Conservation (phyloP, 495 filamentous ascomycete genomes). For the Hypoxylon perforatum region DNA sequence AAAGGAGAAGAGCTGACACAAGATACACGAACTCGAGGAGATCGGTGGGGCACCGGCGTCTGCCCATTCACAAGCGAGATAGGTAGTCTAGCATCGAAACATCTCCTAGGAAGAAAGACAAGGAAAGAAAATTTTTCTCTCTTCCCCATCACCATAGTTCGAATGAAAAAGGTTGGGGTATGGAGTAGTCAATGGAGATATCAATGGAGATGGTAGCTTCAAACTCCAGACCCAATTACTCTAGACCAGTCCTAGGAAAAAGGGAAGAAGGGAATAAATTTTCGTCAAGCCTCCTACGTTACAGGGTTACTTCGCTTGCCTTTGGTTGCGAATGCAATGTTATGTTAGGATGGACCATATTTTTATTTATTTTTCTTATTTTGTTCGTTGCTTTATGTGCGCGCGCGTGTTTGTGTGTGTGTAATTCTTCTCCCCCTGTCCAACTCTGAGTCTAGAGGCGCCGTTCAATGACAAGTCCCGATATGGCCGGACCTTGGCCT, state of each 20-base stretch:
- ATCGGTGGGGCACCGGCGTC: constrained; percentile 23
- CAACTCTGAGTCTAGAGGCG: constrained; percentile 8
- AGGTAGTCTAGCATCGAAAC: not conserved
- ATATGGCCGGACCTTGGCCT: constrained; percentile 23
- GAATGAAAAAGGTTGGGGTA: constrained; percentile 25
- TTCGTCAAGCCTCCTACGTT: constrained; percentile 29
- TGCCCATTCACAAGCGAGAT: constrained; percentile 19
- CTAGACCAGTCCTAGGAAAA: no score
- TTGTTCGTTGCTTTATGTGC: no score
- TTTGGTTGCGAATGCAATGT: constrained; percentile 6
- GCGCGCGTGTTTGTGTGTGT: not conserved
- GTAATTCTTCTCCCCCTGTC: constrained; percentile 8
- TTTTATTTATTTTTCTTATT: constrained; percentile 14
- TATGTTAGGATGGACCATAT: constrained; percentile 20
- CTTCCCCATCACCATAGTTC: constrained; percentile 18
- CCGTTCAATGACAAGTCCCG: constrained; percentile 23
- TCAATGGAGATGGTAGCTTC: constrained; percentile 16
- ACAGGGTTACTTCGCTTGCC: constrained; percentile 24
- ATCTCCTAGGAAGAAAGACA: constrained; percentile 7
- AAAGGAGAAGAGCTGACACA: constrained; percentile 15
- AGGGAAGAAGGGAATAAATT: not conserved
- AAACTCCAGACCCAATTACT: constrained; percentile 11
- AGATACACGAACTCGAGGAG: constrained; percentile 18
- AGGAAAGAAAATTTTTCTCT: constrained; percentile 20
- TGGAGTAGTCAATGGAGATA: constrained; percentile 34